Conservation (phyloP, 192 early-diverging fungal species). For the Linnemannia schmuckeri region DNA sequence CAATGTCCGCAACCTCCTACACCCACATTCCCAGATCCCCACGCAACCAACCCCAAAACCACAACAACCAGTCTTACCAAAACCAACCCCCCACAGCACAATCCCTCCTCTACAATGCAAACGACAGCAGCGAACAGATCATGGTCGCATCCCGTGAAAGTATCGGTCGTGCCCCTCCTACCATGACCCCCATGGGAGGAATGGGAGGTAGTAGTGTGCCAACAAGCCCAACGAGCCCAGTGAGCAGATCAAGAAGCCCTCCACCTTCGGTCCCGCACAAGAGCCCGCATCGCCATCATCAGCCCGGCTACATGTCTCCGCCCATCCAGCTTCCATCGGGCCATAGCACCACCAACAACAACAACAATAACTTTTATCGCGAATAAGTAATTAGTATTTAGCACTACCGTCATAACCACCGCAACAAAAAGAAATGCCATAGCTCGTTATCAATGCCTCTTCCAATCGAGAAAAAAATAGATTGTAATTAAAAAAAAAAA, state of each 20-base stretch:
- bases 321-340: slow-evolving; percentile 10
- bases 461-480: no score
- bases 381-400: not conserved
- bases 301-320: slow-evolving; percentile 23
- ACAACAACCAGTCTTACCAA: slow-evolving; percentile 14
- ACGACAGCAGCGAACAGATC: slow-evolving; percentile 31
- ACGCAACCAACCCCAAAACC: slow-evolving; percentile 12
- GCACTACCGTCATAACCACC: not conserved
- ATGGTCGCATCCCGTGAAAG: slow-evolving; percentile 21
- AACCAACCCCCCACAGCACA: not conserved
- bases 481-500: no score
- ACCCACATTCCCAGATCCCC: not conserved
- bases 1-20: slow-evolving; percentile 1
- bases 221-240: slow-evolving; percentile 12
- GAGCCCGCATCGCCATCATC: slow-evolving; percentile 24
- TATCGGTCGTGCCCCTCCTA: not conserved
- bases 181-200: not conserved
- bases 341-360: not conserved
- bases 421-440: not conserved
- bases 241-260: slow-evolving; percentile 21
- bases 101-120: slow-evolving; percentile 5
- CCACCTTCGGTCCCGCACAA: slow-evolving; percentile 32
- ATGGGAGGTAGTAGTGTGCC: no score
- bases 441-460: not conserved
- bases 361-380: not conserved